Conservation (phyloP, 2,329 filamentous ascomycete genomes). For the Metarhizium brunneum region DNA sequence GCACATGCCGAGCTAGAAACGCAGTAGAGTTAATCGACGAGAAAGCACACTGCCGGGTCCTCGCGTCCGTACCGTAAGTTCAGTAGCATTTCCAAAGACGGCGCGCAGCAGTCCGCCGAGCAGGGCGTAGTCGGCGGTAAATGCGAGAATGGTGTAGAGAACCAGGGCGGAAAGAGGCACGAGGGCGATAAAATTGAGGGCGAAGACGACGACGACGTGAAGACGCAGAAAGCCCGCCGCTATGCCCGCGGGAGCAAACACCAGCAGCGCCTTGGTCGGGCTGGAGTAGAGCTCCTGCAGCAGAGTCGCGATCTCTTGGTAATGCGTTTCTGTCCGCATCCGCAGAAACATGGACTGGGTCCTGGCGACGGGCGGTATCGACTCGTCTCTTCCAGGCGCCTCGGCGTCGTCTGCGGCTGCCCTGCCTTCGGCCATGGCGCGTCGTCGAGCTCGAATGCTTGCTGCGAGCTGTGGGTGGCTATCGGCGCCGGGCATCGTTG, state of each 20-base stretch:
- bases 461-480: not conserved
- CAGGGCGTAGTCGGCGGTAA: conserved; percentile 4
- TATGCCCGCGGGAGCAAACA: conserved; percentile 5
- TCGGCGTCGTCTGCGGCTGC: not conserved
- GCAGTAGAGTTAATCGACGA: too few relatives aligned
- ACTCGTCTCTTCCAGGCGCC: not conserved
- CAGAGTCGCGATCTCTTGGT: conserved; percentile 5
- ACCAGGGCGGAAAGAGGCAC: conserved; percentile 8
- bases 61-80: conserved; percentile 5
- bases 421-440: not conserved
- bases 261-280: conserved; percentile 7
- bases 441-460: conserved; percentile 2
- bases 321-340: conserved; percentile 4
- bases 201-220: conserved; percentile 1
- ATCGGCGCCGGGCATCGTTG: not conserved
- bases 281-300: conserved; percentile 7
- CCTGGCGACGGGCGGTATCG: not conserved
- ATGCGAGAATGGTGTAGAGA: conserved; percentile 6
- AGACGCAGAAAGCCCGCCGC: conserved; percentile 1
- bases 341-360: conserved; percentile 1
- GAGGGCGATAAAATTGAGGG: conserved; percentile 7
- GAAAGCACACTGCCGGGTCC: not conserved
- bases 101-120: conserved; percentile 8
- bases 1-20: conserved; percentile 1
- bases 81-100: conserved; percentile 7